Conservation (phyloP, 352 stramenopile genomes). For the Globisporangium okanoganense region DNA sequence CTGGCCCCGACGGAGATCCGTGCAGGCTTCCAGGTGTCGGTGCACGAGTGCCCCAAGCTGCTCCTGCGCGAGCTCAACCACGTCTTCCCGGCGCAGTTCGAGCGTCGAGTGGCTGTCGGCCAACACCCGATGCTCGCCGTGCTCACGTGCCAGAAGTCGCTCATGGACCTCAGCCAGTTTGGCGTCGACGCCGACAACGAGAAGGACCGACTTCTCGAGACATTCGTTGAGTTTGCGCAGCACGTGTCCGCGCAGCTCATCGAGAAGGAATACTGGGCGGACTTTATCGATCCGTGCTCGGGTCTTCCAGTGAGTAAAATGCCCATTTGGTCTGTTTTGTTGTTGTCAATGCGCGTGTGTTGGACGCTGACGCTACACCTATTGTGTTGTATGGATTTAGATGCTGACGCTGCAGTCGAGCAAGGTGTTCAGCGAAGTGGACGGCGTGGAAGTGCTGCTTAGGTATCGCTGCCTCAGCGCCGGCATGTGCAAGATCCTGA, state of each 20-base stretch:
- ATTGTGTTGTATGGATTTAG: conserved; percentile 18
- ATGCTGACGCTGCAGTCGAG: conserved; percentile 92
- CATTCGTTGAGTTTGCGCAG: conserved; percentile 92
- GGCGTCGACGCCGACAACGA: conserved; percentile 91
- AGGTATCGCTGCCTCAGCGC: conserved; percentile 83
- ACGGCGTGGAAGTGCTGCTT: conserved; percentile 90
- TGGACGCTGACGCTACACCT: neutral
- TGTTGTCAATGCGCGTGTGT: neutral
- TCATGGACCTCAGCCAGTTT: conserved; percentile 94
- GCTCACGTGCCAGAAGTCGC: conserved; percentile 92
- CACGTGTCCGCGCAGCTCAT: conserved; percentile 78
- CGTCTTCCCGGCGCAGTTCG: conserved; percentile 66
- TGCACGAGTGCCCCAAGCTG: conserved; percentile 68
- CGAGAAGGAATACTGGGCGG: conserved; percentile 88
- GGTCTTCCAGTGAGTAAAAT: conserved; percentile 81
- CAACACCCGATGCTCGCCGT: conserved; percentile 77
- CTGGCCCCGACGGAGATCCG: conserved; percentile 53
- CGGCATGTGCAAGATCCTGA: conserved; percentile 96
- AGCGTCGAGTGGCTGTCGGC: conserved; percentile 27
- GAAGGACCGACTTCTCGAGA: conserved; percentile 95
- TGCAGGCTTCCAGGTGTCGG: conserved; percentile 72
- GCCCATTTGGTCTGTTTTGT: neutral
- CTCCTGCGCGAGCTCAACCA: conserved; percentile 76
- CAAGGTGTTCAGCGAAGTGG: conserved; percentile 96
- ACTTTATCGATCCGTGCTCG: conserved; percentile 98